Evolutionary conservation across 805 yeast species (phyloP), one percentile per base, ranked within the genome.

Genomic region (Schwanniomyces sp.): DNA sequence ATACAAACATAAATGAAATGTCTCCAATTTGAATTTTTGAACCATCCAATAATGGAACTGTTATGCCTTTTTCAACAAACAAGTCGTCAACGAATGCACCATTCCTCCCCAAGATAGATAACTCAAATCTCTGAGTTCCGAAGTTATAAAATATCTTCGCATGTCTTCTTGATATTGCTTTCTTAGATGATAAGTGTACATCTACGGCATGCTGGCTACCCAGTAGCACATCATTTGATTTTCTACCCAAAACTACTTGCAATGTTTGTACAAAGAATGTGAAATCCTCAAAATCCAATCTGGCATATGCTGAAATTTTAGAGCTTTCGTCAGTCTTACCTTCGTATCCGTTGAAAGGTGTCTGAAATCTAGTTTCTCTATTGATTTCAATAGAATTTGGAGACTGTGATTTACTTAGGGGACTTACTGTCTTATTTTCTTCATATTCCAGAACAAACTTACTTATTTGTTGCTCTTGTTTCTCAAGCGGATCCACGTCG

Each of bases 61-160:
- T 94, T 32, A 88, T 84, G 7, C 96, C 97, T 51, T 87, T 82
- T 61, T 90, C 97, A 6, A 94, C 86, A 64, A 92, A 94, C 30
- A 75, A 75, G 54, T 91, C 96, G 65, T 92, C 94, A 3, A 94
- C 96, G 74, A 94, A 94, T 2, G 97, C 97, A 34, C 99, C 99
- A 64, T 94, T 94, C 56, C 96, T 79, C 16, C 99, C 99, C 56
- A 91, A 75, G 1, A 94, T 91, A 7, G 95, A 85, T 40, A 94
- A 71, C 66, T 94, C 99, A 61, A 94, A 94, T 53, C 96, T 71
- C 63, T 92, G 98, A 3, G 95, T 91, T 3, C 97, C 98, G 67
- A 94, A 94, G 63, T 94, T 94, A 72, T 92, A 94, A 64, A 91
- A 92, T 12, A 94, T 92, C 67, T 89, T 91, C 4, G 98, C 99